Conservation (phyloP, 1,139 yeast species). For the Nadsonia commutata region DNA sequence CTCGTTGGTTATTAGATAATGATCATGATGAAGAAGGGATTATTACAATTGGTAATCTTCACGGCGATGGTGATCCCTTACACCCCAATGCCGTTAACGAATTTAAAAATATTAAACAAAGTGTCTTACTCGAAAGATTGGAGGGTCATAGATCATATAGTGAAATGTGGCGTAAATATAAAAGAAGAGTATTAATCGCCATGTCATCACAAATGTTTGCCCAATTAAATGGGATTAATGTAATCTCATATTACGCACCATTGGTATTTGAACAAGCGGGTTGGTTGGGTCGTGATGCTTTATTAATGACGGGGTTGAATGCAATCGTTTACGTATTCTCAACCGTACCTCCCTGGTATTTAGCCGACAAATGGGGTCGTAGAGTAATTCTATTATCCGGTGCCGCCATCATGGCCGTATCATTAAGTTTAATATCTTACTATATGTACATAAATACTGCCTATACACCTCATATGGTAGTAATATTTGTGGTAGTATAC, state of each 20-base stretch:
- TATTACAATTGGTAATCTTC: slow-evolving; percentile 67
- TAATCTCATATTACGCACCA: slow-evolving; percentile 86
- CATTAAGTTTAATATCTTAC: slow-evolving; percentile 51
- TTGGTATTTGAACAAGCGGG: slow-evolving; percentile 91
- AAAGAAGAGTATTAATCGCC: slow-evolving; percentile 71
- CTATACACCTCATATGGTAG: slow-evolving; percentile 60
- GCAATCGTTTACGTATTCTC: slow-evolving; percentile 58
- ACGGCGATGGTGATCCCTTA: slow-evolving; percentile 47
- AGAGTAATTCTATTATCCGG: slow-evolving; percentile 69
- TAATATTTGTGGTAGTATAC: slow-evolving; percentile 51
- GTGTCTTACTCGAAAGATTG: slow-evolving; percentile 58
- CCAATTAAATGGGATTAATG: slow-evolving; percentile 84
- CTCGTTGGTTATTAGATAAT: slow-evolving; percentile 78
- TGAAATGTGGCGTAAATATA: slow-evolving; percentile 57
- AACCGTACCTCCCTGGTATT: slow-evolving; percentile 82
- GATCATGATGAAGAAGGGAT: slow-evolving; percentile 84
- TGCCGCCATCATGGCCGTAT: slow-evolving; percentile 61
- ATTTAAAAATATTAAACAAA: slow-evolving; percentile 64
- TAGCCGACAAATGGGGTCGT: slow-evolving; percentile 85
- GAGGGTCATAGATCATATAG: slow-evolving; percentile 65
- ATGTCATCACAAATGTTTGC: slow-evolving; percentile 88
- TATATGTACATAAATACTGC: slow-evolving; percentile 45
- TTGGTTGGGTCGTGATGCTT: slow-evolving; percentile 63
- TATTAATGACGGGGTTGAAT: slow-evolving; percentile 87
- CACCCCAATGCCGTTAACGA: slow-evolving; percentile 47